Evolutionary conservation across 495 filamentous ascomycete species (phyloP).

Genomic region (Corynascus novoguineensis): DNA sequence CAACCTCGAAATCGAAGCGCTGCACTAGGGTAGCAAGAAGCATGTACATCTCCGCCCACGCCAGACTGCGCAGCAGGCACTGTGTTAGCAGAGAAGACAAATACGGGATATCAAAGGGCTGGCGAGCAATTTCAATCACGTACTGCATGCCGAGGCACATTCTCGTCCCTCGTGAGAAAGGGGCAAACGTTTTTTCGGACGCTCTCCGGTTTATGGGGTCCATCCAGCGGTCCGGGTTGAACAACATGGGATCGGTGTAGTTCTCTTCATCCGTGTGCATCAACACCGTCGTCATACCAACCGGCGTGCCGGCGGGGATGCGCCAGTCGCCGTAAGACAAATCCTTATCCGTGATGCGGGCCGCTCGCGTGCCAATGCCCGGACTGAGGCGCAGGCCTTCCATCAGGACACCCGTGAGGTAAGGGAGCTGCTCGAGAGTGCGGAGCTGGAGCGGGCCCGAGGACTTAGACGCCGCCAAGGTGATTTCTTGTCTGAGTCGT

Average conservation of each 20-base stretch:
- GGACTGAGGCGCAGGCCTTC: slow-evolving; percentile 36
- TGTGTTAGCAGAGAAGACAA: not conserved
- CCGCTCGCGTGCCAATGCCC: slow-evolving; percentile 32
- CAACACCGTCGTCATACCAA: slow-evolving; percentile 32
- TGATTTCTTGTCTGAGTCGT: slow-evolving; percentile 22
- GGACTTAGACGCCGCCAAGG: not conserved
- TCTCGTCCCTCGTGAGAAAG: slow-evolving; percentile 25
- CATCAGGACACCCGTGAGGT: slow-evolving; percentile 32
- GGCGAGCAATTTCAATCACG: slow-evolving; percentile 3
- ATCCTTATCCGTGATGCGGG: slow-evolving; percentile 32
- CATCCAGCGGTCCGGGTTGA: slow-evolving; percentile 22
- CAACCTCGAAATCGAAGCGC: slow-evolving; percentile 24
- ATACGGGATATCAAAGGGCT: not conserved
- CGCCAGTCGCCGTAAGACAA: slow-evolving; percentile 40
- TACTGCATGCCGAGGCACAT: slow-evolving; percentile 32
- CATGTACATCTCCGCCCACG: slow-evolving; percentile 31
- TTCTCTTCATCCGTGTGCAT: slow-evolving; percentile 28
- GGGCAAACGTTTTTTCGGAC: slow-evolving; percentile 21
- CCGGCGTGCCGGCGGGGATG: slow-evolving; percentile 41
- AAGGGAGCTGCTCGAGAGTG: slow-evolving; percentile 32
- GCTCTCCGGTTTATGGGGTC: slow-evolving; percentile 11
- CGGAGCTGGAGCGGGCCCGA: not conserved
- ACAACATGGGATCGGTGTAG: slow-evolving; percentile 19
- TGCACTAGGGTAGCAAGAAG: slow-evolving; percentile 17
- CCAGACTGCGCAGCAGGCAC: slow-evolving; percentile 14